Percentiles rank a stretch among this genome's conserved stretches.
These are phyloP conservation scores for Colletotrichum eleusines DNA, from an alignment of 2,329 filamentous ascomycete genomes.

Conservation along the genomic window DNA sequence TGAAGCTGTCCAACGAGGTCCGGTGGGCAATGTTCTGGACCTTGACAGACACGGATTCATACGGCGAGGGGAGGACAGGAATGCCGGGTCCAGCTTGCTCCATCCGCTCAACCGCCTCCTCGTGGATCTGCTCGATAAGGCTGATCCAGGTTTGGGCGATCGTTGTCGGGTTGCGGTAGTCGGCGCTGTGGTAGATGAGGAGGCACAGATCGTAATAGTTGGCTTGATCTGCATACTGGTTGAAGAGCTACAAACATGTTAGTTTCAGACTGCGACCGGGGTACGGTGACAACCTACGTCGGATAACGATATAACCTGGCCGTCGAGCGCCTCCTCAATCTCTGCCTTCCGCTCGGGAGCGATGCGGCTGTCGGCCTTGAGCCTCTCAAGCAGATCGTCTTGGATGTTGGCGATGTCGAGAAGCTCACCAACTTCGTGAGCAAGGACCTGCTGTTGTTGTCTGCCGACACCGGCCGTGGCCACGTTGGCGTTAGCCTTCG, in stretches of 20 bases:
- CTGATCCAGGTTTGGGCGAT: conserved; percentile 88
- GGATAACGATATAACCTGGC: conserved; percentile 81
- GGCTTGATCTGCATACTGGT: conserved; percentile 89
- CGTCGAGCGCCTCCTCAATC: conserved; percentile 77
- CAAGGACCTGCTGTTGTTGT: conserved; percentile 85
- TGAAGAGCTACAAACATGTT: conserved; percentile 78
- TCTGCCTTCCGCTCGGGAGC: conserved; percentile 70
- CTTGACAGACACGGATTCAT: conserved; percentile 75
- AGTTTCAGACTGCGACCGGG: conserved; percentile 35
- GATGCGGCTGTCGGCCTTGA: conserved; percentile 80
- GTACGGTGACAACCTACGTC: conserved; percentile 67
- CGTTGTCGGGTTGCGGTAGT: conserved; percentile 88
- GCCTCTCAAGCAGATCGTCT: conserved; percentile 85
- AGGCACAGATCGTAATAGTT: conserved; percentile 95
- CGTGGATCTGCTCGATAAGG: conserved; percentile 79
- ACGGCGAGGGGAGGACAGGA: conserved; percentile 66
- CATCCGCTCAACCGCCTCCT: conserved; percentile 61
- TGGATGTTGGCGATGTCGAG: conserved; percentile 96
- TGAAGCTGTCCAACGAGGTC: conserved; percentile 73
- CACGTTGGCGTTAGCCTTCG: conserved; percentile 92
- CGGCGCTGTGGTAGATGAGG: conserved; percentile 90
- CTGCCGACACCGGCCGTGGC: conserved; percentile 81
- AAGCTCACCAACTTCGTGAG: conserved; percentile 86
- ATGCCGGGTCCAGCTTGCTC: conserved; percentile 56
- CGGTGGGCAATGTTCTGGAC: conserved; percentile 75